Evolutionary conservation across 441 rosid species (phyloP).

Genomic region (Arabidopsis hybrid): DNA sequence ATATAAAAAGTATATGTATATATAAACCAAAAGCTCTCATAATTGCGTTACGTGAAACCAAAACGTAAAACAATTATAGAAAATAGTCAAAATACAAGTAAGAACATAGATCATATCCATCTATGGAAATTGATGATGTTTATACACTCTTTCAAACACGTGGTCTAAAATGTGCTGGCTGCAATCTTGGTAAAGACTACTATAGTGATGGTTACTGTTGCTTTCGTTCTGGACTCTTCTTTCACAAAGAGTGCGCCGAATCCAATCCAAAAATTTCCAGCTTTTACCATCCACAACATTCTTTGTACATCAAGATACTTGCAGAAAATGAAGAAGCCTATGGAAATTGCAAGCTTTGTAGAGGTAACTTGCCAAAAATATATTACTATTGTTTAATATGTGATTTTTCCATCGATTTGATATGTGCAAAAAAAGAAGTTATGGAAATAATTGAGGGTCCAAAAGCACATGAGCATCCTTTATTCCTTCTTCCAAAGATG

Average conservation of each 20-base stretch:
- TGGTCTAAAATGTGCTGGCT: neutral
- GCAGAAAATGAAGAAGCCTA: neutral
- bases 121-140: too few species aligned
- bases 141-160: neutral
- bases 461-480: slow-evolving; percentile 7
- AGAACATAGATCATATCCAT: too few species aligned
- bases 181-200: slow-evolving; percentile 8
- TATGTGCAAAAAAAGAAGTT: slow-evolving; percentile 29
- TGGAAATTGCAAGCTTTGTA: slow-evolving; percentile 31
- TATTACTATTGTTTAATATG: slow-evolving; percentile 25
- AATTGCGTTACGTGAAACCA: neutral
- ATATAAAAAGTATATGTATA: neutral
- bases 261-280: neutral
- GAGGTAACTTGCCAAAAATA: slow-evolving; percentile 24
- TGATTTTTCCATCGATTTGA: slow-evolving; percentile 31
- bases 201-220: slow-evolving; percentile 24
- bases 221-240: slow-evolving; percentile 4
- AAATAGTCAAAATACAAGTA: too few species aligned
- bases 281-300: slow-evolving; percentile 28
- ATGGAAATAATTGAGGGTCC: neutral
- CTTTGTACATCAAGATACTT: neutral
- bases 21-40: neutral
- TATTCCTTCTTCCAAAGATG: slow-evolving; percentile 27
- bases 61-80: neutral
- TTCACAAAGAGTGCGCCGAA: slow-evolving; percentile 1